Percentiles rank a stretch among this genome's conserved stretches.
Conservation (phyloP, 2,329 filamentous ascomycete genomes). For the Penicillium sp. region DNA sequence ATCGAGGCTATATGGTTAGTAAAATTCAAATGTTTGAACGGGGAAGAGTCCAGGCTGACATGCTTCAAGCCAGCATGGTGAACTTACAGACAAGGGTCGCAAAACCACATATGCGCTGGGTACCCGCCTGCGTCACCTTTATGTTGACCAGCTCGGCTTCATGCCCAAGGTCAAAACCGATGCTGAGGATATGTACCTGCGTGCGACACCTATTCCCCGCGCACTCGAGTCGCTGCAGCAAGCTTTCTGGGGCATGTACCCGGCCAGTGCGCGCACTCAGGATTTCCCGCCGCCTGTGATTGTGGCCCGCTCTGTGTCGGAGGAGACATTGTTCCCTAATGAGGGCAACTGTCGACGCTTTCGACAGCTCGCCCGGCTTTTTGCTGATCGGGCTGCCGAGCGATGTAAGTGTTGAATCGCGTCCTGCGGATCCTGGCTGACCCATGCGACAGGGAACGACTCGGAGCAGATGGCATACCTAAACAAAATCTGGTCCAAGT, state of each 20-base stretch:
- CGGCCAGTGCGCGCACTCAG: conserved; percentile 48
- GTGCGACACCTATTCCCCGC: conserved; percentile 68
- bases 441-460: conserved; percentile 52
- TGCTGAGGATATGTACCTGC: conserved; percentile 63
- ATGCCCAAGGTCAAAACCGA: conserved; percentile 57
- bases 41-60: conserved; percentile 10
- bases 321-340: conserved; percentile 79
- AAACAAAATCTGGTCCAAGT: conserved; percentile 70
- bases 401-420: conserved; percentile 47
- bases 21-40: neutral
- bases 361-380: conserved; percentile 63
- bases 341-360: conserved; percentile 70
- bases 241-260: conserved; percentile 70
- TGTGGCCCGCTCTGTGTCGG: conserved; percentile 58
- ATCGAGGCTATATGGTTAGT: conserved; percentile 77
- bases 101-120: conserved; percentile 68
- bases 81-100: conserved; percentile 70
- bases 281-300: conserved; percentile 61
- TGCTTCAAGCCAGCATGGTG: conserved; percentile 49
- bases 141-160: conserved; percentile 69
- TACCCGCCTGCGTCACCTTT: conserved; percentile 63
- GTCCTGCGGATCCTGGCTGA: conserved; percentile 1
- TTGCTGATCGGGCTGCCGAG: conserved; percentile 65
- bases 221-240: conserved; percentile 75
- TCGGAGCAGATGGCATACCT: conserved; percentile 79